Percentiles rank a stretch among this genome's conserved stretches.
These are phyloP conservation scores for Pseudocercospora fuligena DNA, from an alignment of 2,329 filamentous ascomycete genomes.

Conservation along the genomic window DNA sequence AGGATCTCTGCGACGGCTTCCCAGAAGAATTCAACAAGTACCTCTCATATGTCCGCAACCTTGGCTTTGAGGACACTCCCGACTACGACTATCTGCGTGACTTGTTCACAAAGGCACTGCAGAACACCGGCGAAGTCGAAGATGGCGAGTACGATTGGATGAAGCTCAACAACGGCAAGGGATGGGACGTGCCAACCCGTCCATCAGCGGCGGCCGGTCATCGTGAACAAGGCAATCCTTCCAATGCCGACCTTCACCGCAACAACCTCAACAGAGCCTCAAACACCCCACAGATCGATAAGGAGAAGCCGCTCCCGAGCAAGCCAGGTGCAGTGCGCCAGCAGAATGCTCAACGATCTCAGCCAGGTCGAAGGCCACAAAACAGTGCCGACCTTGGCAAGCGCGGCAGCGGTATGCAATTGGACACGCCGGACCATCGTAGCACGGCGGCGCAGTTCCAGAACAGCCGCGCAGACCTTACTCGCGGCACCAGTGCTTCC, in stretches of 20 bases:
- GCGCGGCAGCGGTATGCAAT: slow-evolving; percentile 78
- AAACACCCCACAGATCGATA: slow-evolving; percentile 53
- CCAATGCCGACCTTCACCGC: slow-evolving; percentile 77
- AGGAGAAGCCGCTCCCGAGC: slow-evolving; percentile 47
- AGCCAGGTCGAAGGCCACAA: slow-evolving; percentile 37
- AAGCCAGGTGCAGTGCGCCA: slow-evolving; percentile 66
- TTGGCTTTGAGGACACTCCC: slow-evolving; percentile 96
- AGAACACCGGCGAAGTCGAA: slow-evolving; percentile 91
- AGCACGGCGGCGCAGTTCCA: slow-evolving; percentile 97
- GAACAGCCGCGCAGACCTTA: slow-evolving; percentile 74
- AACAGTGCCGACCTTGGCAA: slow-evolving; percentile 55
- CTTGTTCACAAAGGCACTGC: slow-evolving; percentile 92
- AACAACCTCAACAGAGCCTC: slow-evolving; percentile 61
- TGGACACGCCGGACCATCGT: slow-evolving; percentile 72
- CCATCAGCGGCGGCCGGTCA: slow-evolving; percentile 73
- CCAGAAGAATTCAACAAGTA: slow-evolving; percentile 99
- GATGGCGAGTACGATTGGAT: slow-evolving; percentile 99
- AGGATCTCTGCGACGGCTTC: slow-evolving; percentile 94
- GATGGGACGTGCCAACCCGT: slow-evolving; percentile 81
- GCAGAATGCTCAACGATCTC: slow-evolving; percentile 71
- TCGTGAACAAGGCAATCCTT: slow-evolving; percentile 76
- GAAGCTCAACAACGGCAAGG: slow-evolving; percentile 93
- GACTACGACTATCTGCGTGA: slow-evolving; percentile 98
- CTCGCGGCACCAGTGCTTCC: slow-evolving; percentile 26
- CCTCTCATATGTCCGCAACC: slow-evolving; percentile 93